Base-by-base conservation (phyloP, 176 grass and related monocot genomes). In the Triticum monococcum region DNA sequence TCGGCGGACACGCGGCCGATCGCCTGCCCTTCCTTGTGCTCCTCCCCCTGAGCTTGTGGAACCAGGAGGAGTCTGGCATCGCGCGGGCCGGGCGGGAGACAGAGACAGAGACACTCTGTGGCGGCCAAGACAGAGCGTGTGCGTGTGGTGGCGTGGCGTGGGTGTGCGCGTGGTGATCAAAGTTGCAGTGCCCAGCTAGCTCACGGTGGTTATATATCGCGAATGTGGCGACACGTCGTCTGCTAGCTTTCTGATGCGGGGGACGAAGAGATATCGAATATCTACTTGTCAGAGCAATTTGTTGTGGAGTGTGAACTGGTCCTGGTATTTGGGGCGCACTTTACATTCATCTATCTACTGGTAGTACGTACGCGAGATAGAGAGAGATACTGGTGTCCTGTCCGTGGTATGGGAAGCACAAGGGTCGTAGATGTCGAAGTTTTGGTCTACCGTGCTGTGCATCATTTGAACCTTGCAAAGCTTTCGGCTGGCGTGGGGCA, bases 51-150 rank as follows among this genome's bases (percentile, higher is more conserved):
- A 99, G 92, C 91, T 90, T 97, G 83, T 91, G 87, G 85, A 96
- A 91, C 97, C 97, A 99, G 38, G 84, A 91, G 83, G 79, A 88
- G 36, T 89, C 82, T 82, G 88, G 75, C 85, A 91, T 91, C 20
- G 72, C 62, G 86, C 35, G 52, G 35, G 24, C 71, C 35, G 52
- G 35, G 24, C 71, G 17, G 35, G 20, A 36, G 75, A 61, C 81
- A 35, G 37, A 6, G 62, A 68, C 77, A 79, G 37, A 7, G 62
- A 68, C 77, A 80, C 68, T 33, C 73, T 71, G 72, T n/a, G 16
- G 89, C 41, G 22, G 11, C 43, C 32, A 77, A 69, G 75, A 75
- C 67, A 80, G 31, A 5, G 79, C n/a, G 87, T 11, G 80, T 9
- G 60, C 20, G 87, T 22, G 60, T 20, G 43, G 5, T 14, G 45